Conservation (phyloP, 495 filamentous ascomycete genomes). For the Xylaria flabelliformis region DNA sequence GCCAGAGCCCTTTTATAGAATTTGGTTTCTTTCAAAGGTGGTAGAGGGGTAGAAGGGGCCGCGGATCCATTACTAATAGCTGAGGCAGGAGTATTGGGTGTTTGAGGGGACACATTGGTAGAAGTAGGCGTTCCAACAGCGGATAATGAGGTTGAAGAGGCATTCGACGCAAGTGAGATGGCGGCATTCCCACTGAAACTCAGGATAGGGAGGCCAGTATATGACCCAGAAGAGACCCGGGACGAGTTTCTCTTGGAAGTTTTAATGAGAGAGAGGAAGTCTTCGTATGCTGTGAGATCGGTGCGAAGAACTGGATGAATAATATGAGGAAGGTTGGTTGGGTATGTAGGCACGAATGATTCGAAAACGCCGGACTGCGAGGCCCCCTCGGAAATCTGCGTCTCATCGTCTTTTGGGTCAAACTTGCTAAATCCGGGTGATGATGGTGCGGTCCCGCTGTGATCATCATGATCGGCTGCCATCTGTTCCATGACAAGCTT, state of each 20-base stretch:
- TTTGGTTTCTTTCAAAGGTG: slow-evolving; percentile 78
- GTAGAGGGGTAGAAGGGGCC: slow-evolving; percentile 37
- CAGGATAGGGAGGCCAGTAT: slow-evolving; percentile 66
- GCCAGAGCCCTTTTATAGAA: slow-evolving; percentile 88
- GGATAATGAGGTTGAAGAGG: slow-evolving; percentile 53
- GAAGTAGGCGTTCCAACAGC: slow-evolving; percentile 44
- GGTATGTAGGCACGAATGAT: slow-evolving; percentile 75
- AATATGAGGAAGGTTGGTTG: slow-evolving; percentile 83
- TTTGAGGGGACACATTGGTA: slow-evolving; percentile 53
- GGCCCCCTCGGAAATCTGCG: slow-evolving; percentile 44
- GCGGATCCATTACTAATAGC: slow-evolving; percentile 49
- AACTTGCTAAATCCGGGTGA: slow-evolving; percentile 58
- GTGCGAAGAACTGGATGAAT: slow-evolving; percentile 81
- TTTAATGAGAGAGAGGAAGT: slow-evolving; percentile 80
- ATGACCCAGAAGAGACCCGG: slow-evolving; percentile 72
- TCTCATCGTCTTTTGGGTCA: slow-evolving; percentile 45
- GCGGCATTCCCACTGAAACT: slow-evolving; percentile 52
- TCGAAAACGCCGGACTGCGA: slow-evolving; percentile 58
- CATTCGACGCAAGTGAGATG: slow-evolving; percentile 49
- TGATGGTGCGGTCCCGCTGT: slow-evolving; percentile 75
- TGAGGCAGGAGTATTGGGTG: slow-evolving; percentile 59
- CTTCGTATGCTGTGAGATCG: slow-evolving; percentile 79
- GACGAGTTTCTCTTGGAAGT: slow-evolving; percentile 63
- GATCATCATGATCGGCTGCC: slow-evolving; percentile 73
- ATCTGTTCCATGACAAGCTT: slow-evolving; percentile 92